Conservation (phyloP, 352 stramenopile genomes). For the Halophytophthora batemanensis region DNA sequence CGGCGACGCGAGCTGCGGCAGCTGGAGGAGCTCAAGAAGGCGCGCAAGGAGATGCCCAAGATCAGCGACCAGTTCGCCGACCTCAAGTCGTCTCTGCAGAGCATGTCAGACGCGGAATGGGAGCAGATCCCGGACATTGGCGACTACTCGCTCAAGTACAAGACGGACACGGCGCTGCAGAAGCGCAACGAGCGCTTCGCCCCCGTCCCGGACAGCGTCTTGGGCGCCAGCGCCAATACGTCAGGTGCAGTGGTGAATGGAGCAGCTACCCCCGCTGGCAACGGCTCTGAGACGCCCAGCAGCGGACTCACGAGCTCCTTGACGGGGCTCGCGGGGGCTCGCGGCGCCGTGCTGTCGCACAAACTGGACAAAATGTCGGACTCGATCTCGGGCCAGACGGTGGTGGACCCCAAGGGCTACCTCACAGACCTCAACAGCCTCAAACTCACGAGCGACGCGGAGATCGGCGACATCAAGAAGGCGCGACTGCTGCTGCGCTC, state of each 20-base stretch:
- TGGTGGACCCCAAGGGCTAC: constrained; percentile 98
- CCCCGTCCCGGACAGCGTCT: constrained; percentile 92
- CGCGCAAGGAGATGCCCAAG: constrained; percentile 85
- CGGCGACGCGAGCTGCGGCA: constrained; percentile 79
- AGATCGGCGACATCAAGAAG: constrained; percentile 99
- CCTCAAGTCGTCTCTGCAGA: constrained; percentile 92
- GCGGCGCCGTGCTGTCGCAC: constrained; percentile 93
- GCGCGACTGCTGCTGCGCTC: constrained; percentile 94
- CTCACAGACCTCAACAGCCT: constrained; percentile 96
- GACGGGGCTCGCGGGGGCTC: constrained; percentile 88
- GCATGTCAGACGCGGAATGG: constrained; percentile 94
- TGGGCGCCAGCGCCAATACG: constrained; percentile 52
- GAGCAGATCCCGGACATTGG: constrained; percentile 96
- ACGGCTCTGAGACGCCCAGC: constrained; percentile 47
- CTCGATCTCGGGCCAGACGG: constrained; percentile 94
- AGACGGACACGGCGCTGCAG: constrained; percentile 89
- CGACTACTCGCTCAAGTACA: constrained; percentile 94
- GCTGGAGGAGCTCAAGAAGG: constrained; percentile 86
- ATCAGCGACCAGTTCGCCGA: constrained; percentile 98
- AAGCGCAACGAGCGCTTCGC: constrained; percentile 94
- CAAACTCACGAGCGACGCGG: constrained; percentile 91
- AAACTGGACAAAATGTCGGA: constrained; percentile 98
- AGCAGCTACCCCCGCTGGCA: constrained; percentile 43
- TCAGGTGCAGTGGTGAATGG: constrained; percentile 39
- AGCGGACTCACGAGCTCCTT: constrained; percentile 70